phyloP scores from a whole-genome alignment of 805 yeast species.

The Helenozyma rhizophorensis region DNA sequence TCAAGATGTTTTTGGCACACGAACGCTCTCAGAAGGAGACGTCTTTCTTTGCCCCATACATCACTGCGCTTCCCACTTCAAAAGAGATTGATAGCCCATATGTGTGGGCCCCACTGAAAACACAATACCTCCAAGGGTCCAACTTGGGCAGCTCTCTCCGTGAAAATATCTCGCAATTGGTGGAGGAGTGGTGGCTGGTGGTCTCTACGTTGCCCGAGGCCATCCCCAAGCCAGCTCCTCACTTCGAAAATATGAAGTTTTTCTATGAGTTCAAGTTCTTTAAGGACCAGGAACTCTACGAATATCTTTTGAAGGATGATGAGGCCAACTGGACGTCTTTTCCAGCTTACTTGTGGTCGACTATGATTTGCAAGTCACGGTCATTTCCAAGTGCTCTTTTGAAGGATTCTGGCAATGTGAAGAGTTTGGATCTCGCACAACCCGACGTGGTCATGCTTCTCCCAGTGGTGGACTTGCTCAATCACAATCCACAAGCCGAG shows the following conservation, averaged over 20 bases:
- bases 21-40: slow-evolving; percentile 19
- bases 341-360: slow-evolving; percentile 72
- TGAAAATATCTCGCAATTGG: slow-evolving; percentile 39
- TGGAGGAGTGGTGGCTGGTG: slow-evolving; percentile 59
- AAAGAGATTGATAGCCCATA: slow-evolving; percentile 55
- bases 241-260: slow-evolving; percentile 39
- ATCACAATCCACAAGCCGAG: slow-evolving; percentile 58
- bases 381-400: slow-evolving; percentile 74
- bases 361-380: slow-evolving; percentile 65
- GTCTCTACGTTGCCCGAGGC: slow-evolving; percentile 28
- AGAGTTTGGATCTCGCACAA: slow-evolving; percentile 13
- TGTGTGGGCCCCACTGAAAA: slow-evolving; percentile 56
- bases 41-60: slow-evolving; percentile 26
- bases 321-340: slow-evolving; percentile 57
- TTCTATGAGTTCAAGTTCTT: slow-evolving; percentile 40
- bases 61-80: slow-evolving; percentile 32
- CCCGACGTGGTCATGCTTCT: slow-evolving; percentile 60
- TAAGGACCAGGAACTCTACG: slow-evolving; percentile 30
- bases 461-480: slow-evolving; percentile 76
- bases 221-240: slow-evolving; percentile 27
- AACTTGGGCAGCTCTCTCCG: slow-evolving; percentile 58
- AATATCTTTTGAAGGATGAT: slow-evolving; percentile 18
- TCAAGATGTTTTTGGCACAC: slow-evolving; percentile 32
- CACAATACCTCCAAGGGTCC: slow-evolving; percentile 56
- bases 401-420: slow-evolving; percentile 26